Evolutionary conservation across 495 filamentous ascomycete genomes (phyloP), one percentile per base, ranked within the genome.

Genomic region (Xylaria curta): DNA sequence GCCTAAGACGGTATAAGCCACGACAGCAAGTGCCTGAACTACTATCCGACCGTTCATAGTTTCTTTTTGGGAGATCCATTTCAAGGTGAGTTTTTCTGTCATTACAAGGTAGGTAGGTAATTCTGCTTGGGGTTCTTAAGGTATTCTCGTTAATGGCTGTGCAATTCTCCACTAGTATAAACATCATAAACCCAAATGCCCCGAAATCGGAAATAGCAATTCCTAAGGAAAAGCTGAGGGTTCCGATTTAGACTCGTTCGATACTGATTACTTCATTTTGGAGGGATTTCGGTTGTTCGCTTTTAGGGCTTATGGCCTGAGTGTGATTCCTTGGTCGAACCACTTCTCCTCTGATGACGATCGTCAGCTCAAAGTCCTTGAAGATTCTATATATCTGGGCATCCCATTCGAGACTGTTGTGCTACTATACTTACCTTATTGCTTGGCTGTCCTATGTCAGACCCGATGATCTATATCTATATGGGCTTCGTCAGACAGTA

Each of bases 351-450:
- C 10, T 56, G 10, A 67, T 67, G 65, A 42, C 19, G 65, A 67
- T 67, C 65, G 49, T 56, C 65, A 44, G 65, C 49, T 44, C 33
- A 2, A 17, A 54, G 21, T 49, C n/a, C 28, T 21, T 36, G 24
- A 2, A 12, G 2, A 42, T 42, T 13, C 3, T 24, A 24, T 19
- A 17, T 19, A 53, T 38, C 6, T 42, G 4, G 4, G 38, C 21
- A 24, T 21, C 61, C 1, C 40, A 46, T 40, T 47, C 15, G 31
- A 60, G 38, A 60, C 33, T 21, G 7, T 38, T 13, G 33, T 59
- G 3, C n/a, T 33, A 38, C 28, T 31, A 3, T 31, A 31, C 17
- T 60, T 19, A 33, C 42, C 7, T 31, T 47, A 12, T 26, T 49
- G 10, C 13, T n/a, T 21, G 6, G 13, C 3, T 24, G 26, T 65